These are phyloP conservation scores for Trichosporon inkin DNA, from an alignment of 1,284 basidiomycete species.

Conservation along the genomic window DNA sequence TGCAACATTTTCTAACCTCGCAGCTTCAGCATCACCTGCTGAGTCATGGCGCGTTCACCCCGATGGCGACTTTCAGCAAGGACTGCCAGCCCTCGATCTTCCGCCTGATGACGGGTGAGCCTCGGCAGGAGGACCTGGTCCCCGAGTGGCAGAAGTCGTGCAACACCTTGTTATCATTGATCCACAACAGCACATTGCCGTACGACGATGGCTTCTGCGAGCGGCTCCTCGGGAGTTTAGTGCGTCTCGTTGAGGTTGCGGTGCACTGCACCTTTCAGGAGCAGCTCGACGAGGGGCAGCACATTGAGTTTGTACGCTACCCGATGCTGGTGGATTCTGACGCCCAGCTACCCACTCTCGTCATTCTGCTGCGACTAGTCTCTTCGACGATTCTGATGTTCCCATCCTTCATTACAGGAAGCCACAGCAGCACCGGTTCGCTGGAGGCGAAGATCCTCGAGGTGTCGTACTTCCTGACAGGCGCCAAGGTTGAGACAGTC, in stretches of 20 bases:
- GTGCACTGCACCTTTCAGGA: neutral
- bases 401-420: constrained; percentile 14
- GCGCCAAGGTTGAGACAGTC: neutral
- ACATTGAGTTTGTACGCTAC: constrained; percentile 6
- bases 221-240: neutral
- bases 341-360: constrained; percentile 10
- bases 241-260: neutral
- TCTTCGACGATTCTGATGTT: constrained; percentile 26
- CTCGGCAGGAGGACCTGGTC: neutral
- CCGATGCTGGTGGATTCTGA: neutral
- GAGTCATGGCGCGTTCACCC: constrained; percentile 27
- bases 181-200: neutral
- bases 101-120: constrained; percentile 24
- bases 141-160: constrained; percentile 2
- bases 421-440: neutral
- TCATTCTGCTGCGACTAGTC: constrained; percentile 20
- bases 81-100: constrained; percentile 30
- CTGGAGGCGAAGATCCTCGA: neutral
- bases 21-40: constrained; percentile 42
- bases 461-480: neutral
- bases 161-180: neutral
- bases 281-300: constrained; percentile 2
- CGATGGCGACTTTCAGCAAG: constrained; percentile 16
- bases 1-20: neutral
- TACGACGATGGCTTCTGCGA: constrained; percentile 2